These are phyloP conservation scores for Acanthamoeba sp. DNA, from an alignment of 208 protist species.

Conservation along the genomic window DNA sequence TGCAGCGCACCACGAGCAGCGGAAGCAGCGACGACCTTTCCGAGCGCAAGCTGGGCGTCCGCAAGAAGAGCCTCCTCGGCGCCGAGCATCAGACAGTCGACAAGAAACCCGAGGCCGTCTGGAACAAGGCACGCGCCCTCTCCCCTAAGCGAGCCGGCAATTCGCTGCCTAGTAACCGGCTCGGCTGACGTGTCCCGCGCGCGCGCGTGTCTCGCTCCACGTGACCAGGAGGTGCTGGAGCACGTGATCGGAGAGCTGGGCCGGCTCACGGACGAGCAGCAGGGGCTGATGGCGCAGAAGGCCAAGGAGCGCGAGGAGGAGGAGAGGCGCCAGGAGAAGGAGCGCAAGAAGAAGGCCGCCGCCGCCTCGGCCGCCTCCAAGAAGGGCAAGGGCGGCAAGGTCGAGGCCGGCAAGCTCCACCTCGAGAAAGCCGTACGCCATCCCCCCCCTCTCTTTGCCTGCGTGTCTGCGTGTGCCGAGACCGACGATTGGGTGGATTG, in stretches of 20 bases:
- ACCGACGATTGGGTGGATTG: too few species aligned
- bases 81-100: background rate
- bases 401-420: background rate
- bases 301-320: constrained; percentile 21
- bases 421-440: constrained; percentile 25
- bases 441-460: too few species aligned
- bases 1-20: background rate
- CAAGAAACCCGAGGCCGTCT: background rate
- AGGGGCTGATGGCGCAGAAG: constrained; percentile 8
- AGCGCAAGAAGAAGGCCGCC: background rate
- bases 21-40: constrained; percentile 1
- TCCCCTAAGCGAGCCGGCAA: background rate
- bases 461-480: too few species aligned
- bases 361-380: background rate
- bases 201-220: too few species aligned
- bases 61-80: background rate
- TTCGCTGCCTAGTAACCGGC: too few species aligned
- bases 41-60: background rate
- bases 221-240: background rate
- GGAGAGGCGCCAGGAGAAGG: background rate
- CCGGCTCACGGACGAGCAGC: constrained; percentile 1
- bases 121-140: background rate
- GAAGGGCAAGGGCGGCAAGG: constrained; percentile 30
- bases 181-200: too few species aligned
- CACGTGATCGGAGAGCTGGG: constrained; percentile 2